Percentiles rank a stretch among this genome's conserved stretches.
These are phyloP conservation scores for Alternaria triticina DNA, from an alignment of 2,329 filamentous ascomycete genomes.

Conservation along the genomic window DNA sequence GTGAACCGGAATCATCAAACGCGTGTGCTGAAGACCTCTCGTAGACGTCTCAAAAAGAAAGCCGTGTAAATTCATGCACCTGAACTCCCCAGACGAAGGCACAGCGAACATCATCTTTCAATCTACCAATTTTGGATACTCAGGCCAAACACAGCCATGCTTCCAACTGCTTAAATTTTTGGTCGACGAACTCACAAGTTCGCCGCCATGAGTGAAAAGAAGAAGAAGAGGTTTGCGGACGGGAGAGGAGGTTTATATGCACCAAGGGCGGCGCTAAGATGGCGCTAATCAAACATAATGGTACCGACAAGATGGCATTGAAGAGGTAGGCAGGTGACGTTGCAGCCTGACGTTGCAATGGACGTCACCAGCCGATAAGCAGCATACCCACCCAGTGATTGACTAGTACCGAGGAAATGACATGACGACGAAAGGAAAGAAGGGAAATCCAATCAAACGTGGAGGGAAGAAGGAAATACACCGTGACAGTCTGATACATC, in stretches of 20 bases:
- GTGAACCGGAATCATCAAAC: not conserved
- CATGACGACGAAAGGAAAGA: not conserved
- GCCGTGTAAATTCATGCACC: not conserved
- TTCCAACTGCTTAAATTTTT: not conserved
- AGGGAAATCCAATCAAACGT: not conserved
- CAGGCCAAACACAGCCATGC: not conserved
- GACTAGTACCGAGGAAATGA: not conserved
- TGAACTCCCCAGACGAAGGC: not conserved
- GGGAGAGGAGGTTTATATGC: not conserved
- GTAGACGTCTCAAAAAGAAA: not conserved
- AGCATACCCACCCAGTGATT: not conserved
- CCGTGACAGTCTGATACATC: fast-evolving
- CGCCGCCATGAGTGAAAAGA: not conserved
- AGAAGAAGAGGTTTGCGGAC: not conserved
- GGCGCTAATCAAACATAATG: not conserved
- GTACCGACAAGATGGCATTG: not conserved
- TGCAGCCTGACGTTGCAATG: not conserved
- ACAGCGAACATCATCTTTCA: not conserved
- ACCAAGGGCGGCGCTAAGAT: not conserved
- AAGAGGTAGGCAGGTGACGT: not conserved
- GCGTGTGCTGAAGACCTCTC: not conserved
- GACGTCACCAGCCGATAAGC: not conserved
- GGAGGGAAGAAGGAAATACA: not conserved
- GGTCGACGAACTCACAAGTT: not conserved
- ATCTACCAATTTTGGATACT: not conserved